A percentile compares a stretch with the other conserved stretches of the same genome.
Evolutionary conservation across 805 yeast genomes (phyloP).

Genomic region (Kregervanrija pseudodelftensis): DNA sequence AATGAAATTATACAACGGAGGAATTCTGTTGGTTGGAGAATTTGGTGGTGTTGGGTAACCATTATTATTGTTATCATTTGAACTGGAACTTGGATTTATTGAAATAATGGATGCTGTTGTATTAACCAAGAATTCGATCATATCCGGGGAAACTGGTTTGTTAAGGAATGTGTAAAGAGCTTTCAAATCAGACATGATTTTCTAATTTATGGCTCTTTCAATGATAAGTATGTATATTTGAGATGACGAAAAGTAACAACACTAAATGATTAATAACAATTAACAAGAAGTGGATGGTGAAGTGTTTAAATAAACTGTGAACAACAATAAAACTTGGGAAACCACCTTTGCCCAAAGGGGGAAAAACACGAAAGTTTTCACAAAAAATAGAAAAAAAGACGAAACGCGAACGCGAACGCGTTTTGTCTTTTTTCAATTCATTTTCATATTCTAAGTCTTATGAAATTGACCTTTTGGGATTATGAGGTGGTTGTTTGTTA

Average conservation of each 20-base stretch:
- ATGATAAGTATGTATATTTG: too few relatives aligned
- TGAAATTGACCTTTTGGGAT: too few relatives aligned
- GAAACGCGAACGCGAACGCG: too few relatives aligned
- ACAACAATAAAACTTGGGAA: background rate
- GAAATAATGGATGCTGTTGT: slow-evolving; percentile 53
- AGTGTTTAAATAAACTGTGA: too few relatives aligned
- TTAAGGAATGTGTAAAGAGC: slow-evolving; percentile 49
- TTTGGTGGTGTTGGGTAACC: slow-evolving; percentile 33
- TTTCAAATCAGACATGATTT: slow-evolving; percentile 34
- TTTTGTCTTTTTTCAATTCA: too few relatives aligned
- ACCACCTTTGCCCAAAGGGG: background rate
- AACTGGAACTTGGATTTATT: slow-evolving; percentile 31
- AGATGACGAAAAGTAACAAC: too few relatives aligned
- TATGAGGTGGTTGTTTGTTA: too few relatives aligned
- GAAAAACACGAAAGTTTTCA: background rate
- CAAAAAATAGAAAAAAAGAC: background rate
- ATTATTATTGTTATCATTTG: slow-evolving; percentile 31
- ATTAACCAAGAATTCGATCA: slow-evolving; percentile 51
- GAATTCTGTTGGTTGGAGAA: slow-evolving; percentile 30
- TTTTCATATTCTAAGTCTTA: too few relatives aligned
- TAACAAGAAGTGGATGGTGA: too few relatives aligned
- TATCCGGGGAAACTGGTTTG: slow-evolving; percentile 48
- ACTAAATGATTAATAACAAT: background rate
- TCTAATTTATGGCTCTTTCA: too few relatives aligned
- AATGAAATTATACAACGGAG: slow-evolving; percentile 58